phyloP scores from a whole-genome alignment of 176 grass and related monocot genomes.

The Ensete ventricosum region DNA sequence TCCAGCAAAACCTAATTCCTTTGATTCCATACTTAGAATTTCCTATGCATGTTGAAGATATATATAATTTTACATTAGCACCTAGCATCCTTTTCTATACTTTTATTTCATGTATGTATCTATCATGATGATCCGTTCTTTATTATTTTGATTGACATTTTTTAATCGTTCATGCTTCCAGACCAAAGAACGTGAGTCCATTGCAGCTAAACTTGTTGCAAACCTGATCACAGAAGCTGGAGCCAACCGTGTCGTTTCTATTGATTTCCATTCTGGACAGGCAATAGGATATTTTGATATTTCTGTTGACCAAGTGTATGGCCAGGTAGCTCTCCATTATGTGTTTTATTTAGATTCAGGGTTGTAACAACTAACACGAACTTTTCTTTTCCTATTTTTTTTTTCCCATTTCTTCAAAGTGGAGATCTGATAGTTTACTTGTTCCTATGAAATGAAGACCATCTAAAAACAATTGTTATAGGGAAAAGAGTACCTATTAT shows the following conservation, averaged over 20 bases:
- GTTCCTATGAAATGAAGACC: too few species aligned
- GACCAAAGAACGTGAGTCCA: slow-evolving; percentile 17
- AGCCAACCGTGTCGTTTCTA: not conserved
- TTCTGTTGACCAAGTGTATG: slow-evolving; percentile 15
- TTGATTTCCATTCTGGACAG: slow-evolving; percentile 17
- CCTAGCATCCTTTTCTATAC: not conserved
- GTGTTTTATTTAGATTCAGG: too few species aligned
- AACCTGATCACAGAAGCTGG: slow-evolving; percentile 17
- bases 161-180: not conserved
- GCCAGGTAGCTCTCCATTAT: not conserved
- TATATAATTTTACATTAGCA: not conserved
- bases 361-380: too few species aligned
- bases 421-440: too few species aligned
- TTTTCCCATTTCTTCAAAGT: too few species aligned
- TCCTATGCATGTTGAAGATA: not conserved
- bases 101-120: not conserved
- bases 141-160: not conserved
- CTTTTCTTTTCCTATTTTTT: too few species aligned
- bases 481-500: too few species aligned
- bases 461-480: too few species aligned
- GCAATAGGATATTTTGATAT: slow-evolving; percentile 17
- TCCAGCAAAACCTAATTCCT: too few species aligned
- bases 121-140: not conserved
- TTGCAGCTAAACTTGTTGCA: slow-evolving; percentile 20
- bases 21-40: not conserved